Base-by-base conservation (phyloP, 306 rosid species). In the Vigna trinervia region DNA sequence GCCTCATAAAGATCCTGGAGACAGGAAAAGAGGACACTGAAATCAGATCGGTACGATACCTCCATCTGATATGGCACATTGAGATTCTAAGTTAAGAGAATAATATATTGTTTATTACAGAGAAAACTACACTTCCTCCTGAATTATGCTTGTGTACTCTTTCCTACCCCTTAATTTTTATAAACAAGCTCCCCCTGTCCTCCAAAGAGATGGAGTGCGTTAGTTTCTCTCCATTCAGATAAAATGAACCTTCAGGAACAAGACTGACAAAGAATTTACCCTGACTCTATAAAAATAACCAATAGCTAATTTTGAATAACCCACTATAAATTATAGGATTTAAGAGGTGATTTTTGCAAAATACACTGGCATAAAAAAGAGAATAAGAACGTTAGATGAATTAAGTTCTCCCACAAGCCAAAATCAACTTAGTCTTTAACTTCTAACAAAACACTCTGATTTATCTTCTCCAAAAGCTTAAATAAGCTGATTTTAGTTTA, bases 1-100 rank as follows among this genome's bases (percentile, higher is more conserved):
- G 99, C 97, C 90, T 95, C 99, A 75, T 75, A 86, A 22, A 85
- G 87, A 76, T 86, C 97, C 98, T 95, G 92, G 30, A 12, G 13
- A 45, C 64, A 72, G 17, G 45, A 74, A 75, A 68, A 81, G 6
- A 50, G 39, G 50, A 38, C 78, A 34, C 19, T 13, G 34, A 73
- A 73, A 69, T 85, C 54, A 78, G 72, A 68, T 58, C 5, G 39
- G 48, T 36, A 48, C 3, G 51, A 19, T 34, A 34, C 26, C 65
- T 38, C 8, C 71, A 68, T 59, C 59, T 74, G 9, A 61, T 8
- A 19, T 45, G 39, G 43, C 77, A 56, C 41, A 13, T 56, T 22
- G n/a, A 64, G 17, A 65, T 8, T 63, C 72, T 19, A 71, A 53
- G 30, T 69, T n/a, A 69, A 41, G 39, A 58, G 60, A 43, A 72